Evolutionary conservation across 2,329 filamentous ascomycete genomes (phyloP), one percentile per base, ranked within the genome.

Genomic region (Monilinia aucupariae): DNA sequence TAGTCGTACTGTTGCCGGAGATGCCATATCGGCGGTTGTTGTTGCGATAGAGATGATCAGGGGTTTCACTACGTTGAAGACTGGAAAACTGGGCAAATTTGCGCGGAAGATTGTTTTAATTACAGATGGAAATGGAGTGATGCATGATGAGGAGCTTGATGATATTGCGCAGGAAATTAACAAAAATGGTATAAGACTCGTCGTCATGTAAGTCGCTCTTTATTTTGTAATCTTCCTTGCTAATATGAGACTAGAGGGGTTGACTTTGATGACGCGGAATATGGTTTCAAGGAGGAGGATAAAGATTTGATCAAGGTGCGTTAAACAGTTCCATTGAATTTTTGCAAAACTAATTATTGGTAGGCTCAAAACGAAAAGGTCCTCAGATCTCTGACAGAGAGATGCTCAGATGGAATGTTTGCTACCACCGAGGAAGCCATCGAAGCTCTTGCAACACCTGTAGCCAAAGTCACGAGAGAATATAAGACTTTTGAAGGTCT

Each of bases 251-350:
- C 4, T 64, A 92, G 89, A 61, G 94, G 94, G 17, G 85, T 96
- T 22, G 94, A 99, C 74, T 97, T 99, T 75, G 92, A 99, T 73
- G 92, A 97, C 74, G 74, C 85, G 1, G 92, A 96, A 2, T 96
- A 88, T 72, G 92, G 92, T 49, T 90, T 91, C 73, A 96, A 96
- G 74, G 93, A 97, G 76, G 92, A 97, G 74, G 84, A 89, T 67
- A 99, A 99, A 74, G 78, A 87, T 22, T 68, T 74, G 0, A 74
- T 75, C 59, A 97, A 97, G 81, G 86, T 88, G 17, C 6, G 7
- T 34, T 13, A 10, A 4, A 17, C 20, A 12, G 47, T 22, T 41
- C 43, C 41, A 39, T 41, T 6, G 17, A 27, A 43, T 17, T 39
- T 20, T 22, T 34, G 39, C 17, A n/a, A 61, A 22, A 72, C 72